Evolutionary conservation across 2,329 filamentous ascomycete species (phyloP).

Genomic region (Immersiporthe knoxdaviesiana): DNA sequence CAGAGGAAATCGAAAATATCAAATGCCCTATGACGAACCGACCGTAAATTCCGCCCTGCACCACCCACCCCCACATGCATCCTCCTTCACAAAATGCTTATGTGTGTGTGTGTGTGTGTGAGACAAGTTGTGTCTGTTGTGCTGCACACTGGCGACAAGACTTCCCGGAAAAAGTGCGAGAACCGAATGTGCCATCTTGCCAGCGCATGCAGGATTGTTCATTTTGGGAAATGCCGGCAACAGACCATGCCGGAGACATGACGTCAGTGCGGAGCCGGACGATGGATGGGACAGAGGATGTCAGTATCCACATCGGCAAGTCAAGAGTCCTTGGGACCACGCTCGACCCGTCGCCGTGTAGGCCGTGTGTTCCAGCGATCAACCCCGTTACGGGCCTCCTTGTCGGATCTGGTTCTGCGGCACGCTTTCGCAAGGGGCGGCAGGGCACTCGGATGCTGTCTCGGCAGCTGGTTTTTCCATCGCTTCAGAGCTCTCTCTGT

Average conservation of each 20-base stretch:
- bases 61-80: background rate
- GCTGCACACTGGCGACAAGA: background rate
- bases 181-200: background rate
- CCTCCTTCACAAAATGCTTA: background rate
- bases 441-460: slow-evolving; percentile 4
- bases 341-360: background rate
- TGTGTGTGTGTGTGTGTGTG: no score
- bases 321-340: background rate
- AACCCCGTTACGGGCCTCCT: slow-evolving; percentile 14
- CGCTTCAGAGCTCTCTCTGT: slow-evolving; percentile 8
- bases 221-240: slow-evolving; percentile 8
- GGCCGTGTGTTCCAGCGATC: slow-evolving; percentile 12
- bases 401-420: slow-evolving; percentile 10
- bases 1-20: background rate
- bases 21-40: background rate
- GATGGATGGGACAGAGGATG: slow-evolving; percentile 1
- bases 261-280: slow-evolving; percentile 26
- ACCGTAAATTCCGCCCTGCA: background rate
- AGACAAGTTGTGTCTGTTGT: no score
- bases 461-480: slow-evolving; percentile 15
- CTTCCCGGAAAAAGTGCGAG: background rate
- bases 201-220: background rate
- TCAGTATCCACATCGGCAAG: background rate
- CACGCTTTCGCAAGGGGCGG: background rate
- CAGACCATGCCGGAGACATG: slow-evolving; percentile 4